Evolutionary conservation across 768 basidiomycete species (phyloP), one percentile per base, ranked within the genome.

Genomic region (Scleroderma bovista): DNA sequence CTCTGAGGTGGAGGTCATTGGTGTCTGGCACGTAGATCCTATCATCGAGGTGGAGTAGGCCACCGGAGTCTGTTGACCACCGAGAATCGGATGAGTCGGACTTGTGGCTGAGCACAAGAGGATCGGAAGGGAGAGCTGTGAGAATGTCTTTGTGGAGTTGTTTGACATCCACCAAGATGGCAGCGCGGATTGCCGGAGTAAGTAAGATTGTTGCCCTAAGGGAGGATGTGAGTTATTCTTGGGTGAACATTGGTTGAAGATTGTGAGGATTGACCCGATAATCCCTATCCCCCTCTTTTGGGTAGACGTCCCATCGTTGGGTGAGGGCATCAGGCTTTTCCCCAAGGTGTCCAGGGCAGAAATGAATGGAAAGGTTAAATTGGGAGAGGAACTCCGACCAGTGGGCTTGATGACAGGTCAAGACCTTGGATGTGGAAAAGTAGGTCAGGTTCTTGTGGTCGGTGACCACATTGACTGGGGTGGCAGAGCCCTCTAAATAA

Each of bases 301-400:
- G n/a, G n/a, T 38, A 38, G 37, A 38, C 37, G 9, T 38, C 37
- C n/a, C n/a, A 38, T 20, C n/a, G n/a, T 9, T 8, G 2, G n/a
- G n/a, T 38, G 37, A 38, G 37, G n/a, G n/a, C 37, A n/a, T 38
- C 8, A 20, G 37, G 37, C n/a, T 38, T 38, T 13, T 9, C n/a
- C 3, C n/a, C 36, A 2, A 62, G 56, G 46, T 55, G 56, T n/a
- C n/a, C n/a, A 7, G 37, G 17, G 9, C 37, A 20, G n/a, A 38
- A 52, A 24, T 37, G 42, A 37, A 44, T 38, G 8, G 48, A 23
- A 11, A 55, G 36, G 41, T 60, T 53, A 52, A 67, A 75, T n/a
- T 71, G 63, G 5, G 69, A 67, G 31, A 78, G 62, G 46, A 65
- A 68, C 62, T 73, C 56, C 2, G 58, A 56, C 71, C 69, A 72